Evolutionary conservation across 2,329 filamentous ascomycete species (phyloP).

Genomic region (Aspergillus phoenicis): DNA sequence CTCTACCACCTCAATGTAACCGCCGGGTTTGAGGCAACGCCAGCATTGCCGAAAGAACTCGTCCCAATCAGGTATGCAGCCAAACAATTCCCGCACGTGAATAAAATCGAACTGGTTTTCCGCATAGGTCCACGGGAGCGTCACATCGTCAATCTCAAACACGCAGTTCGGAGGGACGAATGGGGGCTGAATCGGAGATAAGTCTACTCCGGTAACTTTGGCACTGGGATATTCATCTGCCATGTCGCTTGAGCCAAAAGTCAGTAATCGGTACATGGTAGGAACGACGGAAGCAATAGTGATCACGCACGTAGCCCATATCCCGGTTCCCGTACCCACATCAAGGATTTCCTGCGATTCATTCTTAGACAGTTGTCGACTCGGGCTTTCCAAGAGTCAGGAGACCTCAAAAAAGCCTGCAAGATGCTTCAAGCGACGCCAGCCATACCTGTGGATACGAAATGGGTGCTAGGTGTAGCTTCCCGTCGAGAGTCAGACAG

Average conservation of each 20-base stretch:
- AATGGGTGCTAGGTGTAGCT: conserved; percentile 36
- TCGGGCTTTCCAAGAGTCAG: background rate
- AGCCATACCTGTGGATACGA: conserved; percentile 20
- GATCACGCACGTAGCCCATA: conserved; percentile 25
- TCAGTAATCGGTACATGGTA: background rate
- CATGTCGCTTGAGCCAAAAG: conserved; percentile 26
- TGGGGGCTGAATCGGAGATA: conserved; percentile 54
- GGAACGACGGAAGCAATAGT: background rate
- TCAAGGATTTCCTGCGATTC: conserved; percentile 25
- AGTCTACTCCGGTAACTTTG: conserved; percentile 51
- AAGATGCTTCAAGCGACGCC: background rate
- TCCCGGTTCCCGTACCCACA: conserved; percentile 29
- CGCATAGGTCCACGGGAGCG: conserved; percentile 41
- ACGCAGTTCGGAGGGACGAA: conserved; percentile 50
- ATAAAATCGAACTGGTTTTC: conserved; percentile 47
- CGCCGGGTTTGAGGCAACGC: conserved; percentile 32
- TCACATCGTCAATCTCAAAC: conserved; percentile 52
- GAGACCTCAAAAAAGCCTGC: background rate
- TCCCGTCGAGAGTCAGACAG: conserved; percentile 34
- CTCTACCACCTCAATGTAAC: conserved; percentile 46
- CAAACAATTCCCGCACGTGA: conserved; percentile 50
- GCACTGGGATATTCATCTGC: conserved; percentile 44
- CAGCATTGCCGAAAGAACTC: conserved; percentile 37
- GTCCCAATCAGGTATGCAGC: conserved; percentile 51
- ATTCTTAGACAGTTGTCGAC: background rate